Percentiles rank a stretch among this genome's conserved stretches.
phyloP scores from a whole-genome alignment of 805 yeast genomes.

The Saccharomycopsis olivae region DNA sequence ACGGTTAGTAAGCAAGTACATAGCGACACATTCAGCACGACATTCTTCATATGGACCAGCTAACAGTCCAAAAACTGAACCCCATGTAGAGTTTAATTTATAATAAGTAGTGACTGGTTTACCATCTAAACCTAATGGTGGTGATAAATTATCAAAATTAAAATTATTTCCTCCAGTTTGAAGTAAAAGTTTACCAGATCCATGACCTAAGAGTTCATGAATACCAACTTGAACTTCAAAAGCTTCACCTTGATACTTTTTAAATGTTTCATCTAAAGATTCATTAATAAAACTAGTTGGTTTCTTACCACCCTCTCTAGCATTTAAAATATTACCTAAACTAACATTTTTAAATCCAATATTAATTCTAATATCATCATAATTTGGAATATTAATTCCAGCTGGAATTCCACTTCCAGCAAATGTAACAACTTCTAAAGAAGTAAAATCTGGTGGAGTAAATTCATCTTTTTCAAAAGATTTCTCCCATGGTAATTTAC shows the following conservation, averaged over 20 bases:
- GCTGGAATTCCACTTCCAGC: constrained; percentile 90
- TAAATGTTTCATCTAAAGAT: constrained; percentile 44
- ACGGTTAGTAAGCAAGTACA: constrained; percentile 63
- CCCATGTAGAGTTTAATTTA: constrained; percentile 83
- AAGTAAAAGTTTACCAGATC: constrained; percentile 70
- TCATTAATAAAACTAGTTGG: constrained; percentile 56
- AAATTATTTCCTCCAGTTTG: constrained; percentile 50
- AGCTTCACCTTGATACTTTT: constrained; percentile 66
- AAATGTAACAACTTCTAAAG: constrained; percentile 80
- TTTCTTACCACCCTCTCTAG: constrained; percentile 58
- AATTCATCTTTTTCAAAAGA: constrained; percentile 75
- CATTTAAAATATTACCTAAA: constrained; percentile 72
- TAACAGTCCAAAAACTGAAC: constrained; percentile 55
- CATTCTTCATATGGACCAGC: constrained; percentile 91
- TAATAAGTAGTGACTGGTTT: constrained; percentile 60
- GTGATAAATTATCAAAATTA: constrained; percentile 58
- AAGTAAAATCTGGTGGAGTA: constrained; percentile 87
- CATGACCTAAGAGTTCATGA: constrained; percentile 87
- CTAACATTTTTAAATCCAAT: constrained; percentile 86
- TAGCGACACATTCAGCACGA: constrained; percentile 84
- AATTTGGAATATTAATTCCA: constrained; percentile 87
- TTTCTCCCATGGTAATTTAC: constrained; percentile 65
- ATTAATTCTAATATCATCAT: constrained; percentile 77
- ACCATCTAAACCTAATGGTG: constrained; percentile 52
- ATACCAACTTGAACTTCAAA: constrained; percentile 92